These are phyloP conservation scores for Candida sp. DNA, from an alignment of 1,139 yeast species.

Conservation along the genomic window DNA sequence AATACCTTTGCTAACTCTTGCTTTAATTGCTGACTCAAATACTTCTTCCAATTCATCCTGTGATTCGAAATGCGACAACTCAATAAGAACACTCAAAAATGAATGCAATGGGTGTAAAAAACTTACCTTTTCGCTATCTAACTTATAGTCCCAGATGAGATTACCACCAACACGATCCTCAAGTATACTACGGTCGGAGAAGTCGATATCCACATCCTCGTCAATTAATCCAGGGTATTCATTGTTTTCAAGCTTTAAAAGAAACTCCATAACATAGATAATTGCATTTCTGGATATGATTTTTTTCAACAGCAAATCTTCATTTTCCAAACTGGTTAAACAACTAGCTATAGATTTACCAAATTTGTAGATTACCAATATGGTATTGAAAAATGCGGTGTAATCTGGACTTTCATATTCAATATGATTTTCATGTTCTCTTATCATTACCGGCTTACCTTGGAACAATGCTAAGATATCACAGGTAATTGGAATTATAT, in stretches of 20 bases:
- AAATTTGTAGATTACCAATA: constrained; percentile 65
- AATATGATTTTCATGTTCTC: constrained; percentile 82
- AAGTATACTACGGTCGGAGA: constrained; percentile 12
- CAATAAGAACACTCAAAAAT: constrained; percentile 68
- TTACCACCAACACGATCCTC: constrained; percentile 21
- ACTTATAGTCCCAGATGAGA: constrained; percentile 21
- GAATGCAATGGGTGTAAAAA: constrained; percentile 82
- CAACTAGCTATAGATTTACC: constrained; percentile 57
- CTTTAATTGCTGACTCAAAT: constrained; percentile 10
- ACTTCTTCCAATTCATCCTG: constrained; percentile 15
- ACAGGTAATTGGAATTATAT: constrained; percentile 48
- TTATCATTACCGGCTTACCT: constrained; percentile 69
- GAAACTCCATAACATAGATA: constrained; percentile 25
- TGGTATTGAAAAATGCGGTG: constrained; percentile 76
- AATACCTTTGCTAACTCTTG: neutral
- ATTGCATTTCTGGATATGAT: constrained; percentile 27
- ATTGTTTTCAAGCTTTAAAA: constrained; percentile 27
- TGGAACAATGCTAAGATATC: constrained; percentile 73
- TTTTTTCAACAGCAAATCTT: constrained; percentile 12
- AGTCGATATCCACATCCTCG: constrained; percentile 26
- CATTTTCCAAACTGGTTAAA: constrained; percentile 26
- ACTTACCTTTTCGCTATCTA: constrained; percentile 50
- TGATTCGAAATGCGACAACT: constrained; percentile 38
- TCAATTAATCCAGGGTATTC: constrained; percentile 26
- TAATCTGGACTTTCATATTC: constrained; percentile 90